Base-by-base conservation (phyloP, 805 yeast genomes). In the Cyberlindnera americana region DNA sequence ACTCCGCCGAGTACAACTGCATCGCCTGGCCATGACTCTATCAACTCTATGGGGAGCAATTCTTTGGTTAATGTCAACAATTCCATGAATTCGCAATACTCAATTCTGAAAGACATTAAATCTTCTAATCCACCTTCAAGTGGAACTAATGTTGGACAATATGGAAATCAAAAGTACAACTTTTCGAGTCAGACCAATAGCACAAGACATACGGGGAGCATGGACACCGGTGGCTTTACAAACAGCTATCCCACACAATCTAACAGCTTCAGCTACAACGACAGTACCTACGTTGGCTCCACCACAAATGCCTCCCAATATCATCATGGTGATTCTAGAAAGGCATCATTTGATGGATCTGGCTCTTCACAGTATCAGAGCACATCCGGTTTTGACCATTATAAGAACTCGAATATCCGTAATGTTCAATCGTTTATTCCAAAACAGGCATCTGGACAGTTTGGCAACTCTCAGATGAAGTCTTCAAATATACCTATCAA, bases 371-470 rank as follows among this genome's bases (percentile, higher is more conserved):
- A 28, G 17, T 21, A 22, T 19, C 23, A 25, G 19, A 22, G 11
- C 14, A 21, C 18, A 6, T 7, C 9, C 10, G 10, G 9, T 21
- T 7, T 7, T 21, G 35, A 32, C 23, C 32, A 35, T 22, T 40
- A 41, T 29, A 44, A 41, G 33, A 38, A 17, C 33, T 37, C 36
- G 12, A 38, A 35, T 29, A 37, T 40, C 24, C 36, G 40, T 14
- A 29, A 29, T 18, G 38, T 43, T 18, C 43, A 43, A 29, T 30
- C 46, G 3, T 43, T 43, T 28, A 14, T 43, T 23, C 46, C 43
- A 31, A 29, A 35, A 29, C 25, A 18, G 18, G 3, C 25, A 6
- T 27, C 6, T 21, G 23, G 23, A 10, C 16, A 28, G n/a, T 17
- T 17, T 18, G 12, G 5, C 19, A 5, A 12, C 31, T n/a, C n/a